These are phyloP conservation scores for Clarireedia hainanense DNA, from an alignment of 2,329 filamentous ascomycete genomes.

Conservation along the genomic window DNA sequence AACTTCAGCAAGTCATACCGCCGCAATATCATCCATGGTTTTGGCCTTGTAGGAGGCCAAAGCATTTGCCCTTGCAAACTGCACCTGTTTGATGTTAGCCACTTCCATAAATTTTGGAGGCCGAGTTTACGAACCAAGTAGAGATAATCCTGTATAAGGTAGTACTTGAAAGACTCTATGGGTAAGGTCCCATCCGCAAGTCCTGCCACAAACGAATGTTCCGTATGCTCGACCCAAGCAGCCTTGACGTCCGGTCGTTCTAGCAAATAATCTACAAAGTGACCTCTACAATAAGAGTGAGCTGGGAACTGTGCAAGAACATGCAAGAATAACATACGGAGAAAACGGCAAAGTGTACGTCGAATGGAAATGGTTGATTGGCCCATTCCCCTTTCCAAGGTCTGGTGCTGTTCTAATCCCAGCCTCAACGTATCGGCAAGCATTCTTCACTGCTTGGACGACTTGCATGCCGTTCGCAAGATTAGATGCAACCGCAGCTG, in stretches of 20 bases:
- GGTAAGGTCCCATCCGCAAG: slow-evolving; percentile 71
- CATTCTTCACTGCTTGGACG: slow-evolving; percentile 53
- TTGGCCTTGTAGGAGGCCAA: slow-evolving; percentile 80
- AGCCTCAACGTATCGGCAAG: slow-evolving; percentile 63
- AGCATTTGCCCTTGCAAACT: slow-evolving; percentile 82
- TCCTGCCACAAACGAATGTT: slow-evolving; percentile 74
- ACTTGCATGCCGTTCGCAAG: slow-evolving; percentile 52
- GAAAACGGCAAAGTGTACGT: slow-evolving; percentile 59
- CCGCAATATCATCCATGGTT: slow-evolving; percentile 62
- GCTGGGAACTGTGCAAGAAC: not conserved
- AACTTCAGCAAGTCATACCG: slow-evolving; percentile 38
- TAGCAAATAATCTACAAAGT: slow-evolving; percentile 78
- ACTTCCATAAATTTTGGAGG: not conserved
- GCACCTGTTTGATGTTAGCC: slow-evolving; percentile 44
- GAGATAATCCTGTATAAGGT: slow-evolving; percentile 86
- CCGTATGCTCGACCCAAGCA: slow-evolving; percentile 68
- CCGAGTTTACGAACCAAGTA: slow-evolving; percentile 55
- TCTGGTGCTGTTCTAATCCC: slow-evolving; percentile 46
- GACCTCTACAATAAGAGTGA: slow-evolving; percentile 42
- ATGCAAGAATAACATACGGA: slow-evolving; percentile 32
- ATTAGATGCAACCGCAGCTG: slow-evolving; percentile 67
- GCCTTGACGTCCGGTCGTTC: slow-evolving; percentile 63
- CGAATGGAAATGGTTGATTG: slow-evolving; percentile 74
- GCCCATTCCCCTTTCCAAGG: slow-evolving; percentile 57
- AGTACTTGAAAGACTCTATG: slow-evolving; percentile 72